Evolutionary conservation across 148 eudicot genomes (phyloP), one percentile per base, ranked within the genome.

Genomic region (Camellia granthamiana): DNA sequence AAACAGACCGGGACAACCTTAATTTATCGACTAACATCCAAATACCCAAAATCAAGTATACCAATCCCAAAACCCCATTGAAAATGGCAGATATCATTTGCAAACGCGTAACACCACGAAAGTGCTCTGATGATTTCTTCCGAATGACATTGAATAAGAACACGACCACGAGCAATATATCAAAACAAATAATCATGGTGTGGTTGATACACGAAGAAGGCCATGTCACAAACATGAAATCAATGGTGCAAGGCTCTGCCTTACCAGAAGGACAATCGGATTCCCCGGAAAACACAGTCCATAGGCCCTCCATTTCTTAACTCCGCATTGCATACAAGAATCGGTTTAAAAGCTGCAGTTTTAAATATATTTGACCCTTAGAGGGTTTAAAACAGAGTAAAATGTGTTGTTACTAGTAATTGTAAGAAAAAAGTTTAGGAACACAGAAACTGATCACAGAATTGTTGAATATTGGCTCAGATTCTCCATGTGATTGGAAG

Each of bases 181-280:
- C 92, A 46, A 87, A 83, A 75, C 86, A 82, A 70, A 89, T 77
- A 23, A 86, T 84, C 30, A 85, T 63, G 5, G 77, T 84, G 81
- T 93, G 92, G 76, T 90, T 93, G 78, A 84, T 68, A 80, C 97
- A 93, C 44, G 97, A 93, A 62, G 93, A 88, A 42, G 93, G 90
- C 49, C 77, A 67, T 23, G 83, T 82, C 66, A 90, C 49, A 69
- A 59, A 75, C 80, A 70, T 77, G 62, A 90, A 82, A 52, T 83
- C 82, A 69, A 82, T 42, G 84, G 59, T 77, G 84, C 93, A 93
- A 44, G 81, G 70, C 43, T 75, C 77, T 14, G 65, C 65, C 58
- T 60, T 79, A 67, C 76, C 76, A 19, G 51, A 69, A 0, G 83
- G 78, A 72, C 87, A 84, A 42, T 74, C 30, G 43, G 79, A 67